Base-by-base conservation (phyloP, 495 filamentous ascomycete genomes). In the Sporormia fimetaria region DNA sequence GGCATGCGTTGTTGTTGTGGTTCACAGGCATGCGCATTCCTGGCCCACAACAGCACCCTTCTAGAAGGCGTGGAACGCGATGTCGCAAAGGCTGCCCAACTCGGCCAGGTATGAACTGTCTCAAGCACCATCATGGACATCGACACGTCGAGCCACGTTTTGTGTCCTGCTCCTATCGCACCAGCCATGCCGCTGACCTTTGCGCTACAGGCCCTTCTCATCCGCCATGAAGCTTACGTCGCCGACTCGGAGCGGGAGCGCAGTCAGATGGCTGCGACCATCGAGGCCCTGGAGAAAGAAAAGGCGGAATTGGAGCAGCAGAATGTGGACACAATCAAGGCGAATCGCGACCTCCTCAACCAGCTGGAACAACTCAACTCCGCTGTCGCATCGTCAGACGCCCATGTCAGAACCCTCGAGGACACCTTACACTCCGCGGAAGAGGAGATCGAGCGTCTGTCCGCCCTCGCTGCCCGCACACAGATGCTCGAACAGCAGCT, bases 181-280 rank as follows among this genome's bases (percentile, higher is more conserved):
- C n/a, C 37, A 35, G 24, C 25, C 40, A 48, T 53, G 44, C 39
- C 70, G 64, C 78, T 85, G 62, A 85, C 74, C 12, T 83, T 81
- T 64, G 60, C 76, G 27, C 63, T 85, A 37, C 79, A 95, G 88
- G 83, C 87, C 23, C 67, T 98, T 25, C 74, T 98, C 12, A 75
- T 80, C 35, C 82, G 87, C 41, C 87, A 96, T 71, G 88, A 95
- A 64, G 74, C 78, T 26, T 94, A 93, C 59, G 83, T 94, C 68
- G 79, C 76, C 14, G 84, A 94, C 56, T 81, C 85, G 36, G 86
- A 93, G 67, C 71, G 76, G 37, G 83, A 94, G 54, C 78, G 90
- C 11, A 60, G 62, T 30, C 74, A 74, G 21, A 74, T 92, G 66
- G 66, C 69, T 9, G 62, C 66, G 25, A 81, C 68, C 29, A 83